Conservation (phyloP, 768 basidiomycete genomes). For the Termitomyces sp. region DNA sequence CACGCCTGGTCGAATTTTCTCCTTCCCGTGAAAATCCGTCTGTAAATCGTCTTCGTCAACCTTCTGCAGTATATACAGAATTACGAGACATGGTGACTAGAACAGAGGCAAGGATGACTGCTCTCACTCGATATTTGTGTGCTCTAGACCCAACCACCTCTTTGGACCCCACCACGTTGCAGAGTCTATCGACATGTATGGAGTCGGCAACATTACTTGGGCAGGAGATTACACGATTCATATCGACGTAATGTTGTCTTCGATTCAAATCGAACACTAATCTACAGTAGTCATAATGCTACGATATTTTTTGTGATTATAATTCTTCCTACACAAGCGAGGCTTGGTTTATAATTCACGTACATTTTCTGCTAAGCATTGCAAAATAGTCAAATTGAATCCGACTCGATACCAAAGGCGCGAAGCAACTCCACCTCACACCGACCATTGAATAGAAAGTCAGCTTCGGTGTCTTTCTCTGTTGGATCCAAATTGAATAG, state of each 20-base stretch:
- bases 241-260: background rate
- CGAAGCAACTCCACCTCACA: constrained; percentile 22
- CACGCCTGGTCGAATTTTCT: background rate
- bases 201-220: constrained; percentile 11
- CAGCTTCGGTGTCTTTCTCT: constrained; percentile 35
- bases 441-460: constrained; percentile 48
- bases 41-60: background rate
- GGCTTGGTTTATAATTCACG: no score
- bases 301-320: background rate
- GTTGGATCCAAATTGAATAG: constrained; percentile 36
- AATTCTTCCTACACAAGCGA: no score
- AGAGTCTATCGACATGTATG: constrained; percentile 5
- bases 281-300: no score
- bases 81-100: background rate
- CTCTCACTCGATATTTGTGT: constrained; percentile 1
- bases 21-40: background rate
- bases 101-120: background rate
- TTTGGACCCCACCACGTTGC: background rate
- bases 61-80: background rate
- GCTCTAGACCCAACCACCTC: background rate
- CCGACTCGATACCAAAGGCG: background rate
- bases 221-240: constrained; percentile 2
- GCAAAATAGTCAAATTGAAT: background rate
- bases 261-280: no score
- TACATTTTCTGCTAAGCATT: no score